These are phyloP conservation scores for Yamadazyma oceani DNA, from an alignment of 1,139 yeast genomes.

Conservation along the genomic window DNA sequence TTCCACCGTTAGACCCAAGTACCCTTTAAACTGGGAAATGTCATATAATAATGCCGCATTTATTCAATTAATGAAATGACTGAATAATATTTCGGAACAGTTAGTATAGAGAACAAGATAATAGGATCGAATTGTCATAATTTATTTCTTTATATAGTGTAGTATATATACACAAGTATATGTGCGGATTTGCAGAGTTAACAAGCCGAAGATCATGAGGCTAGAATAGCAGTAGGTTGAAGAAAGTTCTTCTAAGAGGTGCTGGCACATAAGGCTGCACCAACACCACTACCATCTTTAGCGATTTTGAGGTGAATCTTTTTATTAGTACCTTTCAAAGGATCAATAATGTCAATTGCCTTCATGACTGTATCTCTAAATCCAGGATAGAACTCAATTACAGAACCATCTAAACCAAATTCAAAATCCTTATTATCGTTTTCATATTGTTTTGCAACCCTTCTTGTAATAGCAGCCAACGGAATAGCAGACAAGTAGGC, in stretches of 20 bases:
- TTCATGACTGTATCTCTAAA: conserved; percentile 74
- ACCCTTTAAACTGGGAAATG: too few relatives aligned
- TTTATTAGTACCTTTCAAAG: conserved; percentile 70
- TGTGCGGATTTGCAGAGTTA: too few relatives aligned
- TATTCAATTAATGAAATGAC: too few relatives aligned
- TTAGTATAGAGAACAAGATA: too few relatives aligned
- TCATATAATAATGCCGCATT: too few relatives aligned
- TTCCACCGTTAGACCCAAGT: too few relatives aligned
- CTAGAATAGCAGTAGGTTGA: too few relatives aligned
- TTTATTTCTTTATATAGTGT: too few relatives aligned
- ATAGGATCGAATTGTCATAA: too few relatives aligned
- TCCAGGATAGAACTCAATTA: conserved; percentile 88
- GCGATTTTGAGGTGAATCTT: conserved; percentile 76
- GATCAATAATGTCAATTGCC: conserved; percentile 66
- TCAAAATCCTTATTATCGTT: conserved; percentile 71
- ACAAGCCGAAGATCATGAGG: too few relatives aligned
- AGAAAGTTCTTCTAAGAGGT: conserved; percentile 18
- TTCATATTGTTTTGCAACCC: conserved; percentile 43
- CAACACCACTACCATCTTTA: conserved; percentile 94
- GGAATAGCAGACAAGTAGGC: conserved; percentile 88
- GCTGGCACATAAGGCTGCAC: conserved; percentile 89
- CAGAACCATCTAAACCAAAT: conserved; percentile 93
- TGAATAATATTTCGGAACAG: too few relatives aligned
- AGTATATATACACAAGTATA: too few relatives aligned
- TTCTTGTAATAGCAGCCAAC: conserved; percentile 65